phyloP scores from a whole-genome alignment of 768 basidiomycete genomes.

The Mycena polygramma region DNA sequence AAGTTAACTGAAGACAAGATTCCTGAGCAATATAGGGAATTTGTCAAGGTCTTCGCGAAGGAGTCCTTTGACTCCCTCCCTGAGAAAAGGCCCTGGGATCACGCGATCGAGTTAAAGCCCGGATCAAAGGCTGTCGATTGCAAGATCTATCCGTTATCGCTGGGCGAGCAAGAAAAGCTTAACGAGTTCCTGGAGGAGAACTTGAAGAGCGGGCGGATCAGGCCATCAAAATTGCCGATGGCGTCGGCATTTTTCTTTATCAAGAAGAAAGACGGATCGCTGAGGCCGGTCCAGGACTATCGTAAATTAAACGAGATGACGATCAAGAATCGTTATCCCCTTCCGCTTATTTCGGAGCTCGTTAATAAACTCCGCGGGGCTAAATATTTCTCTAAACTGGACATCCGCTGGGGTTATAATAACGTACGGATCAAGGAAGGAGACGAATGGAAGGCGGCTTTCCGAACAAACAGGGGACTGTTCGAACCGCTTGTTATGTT shows the following conservation, averaged over 20 bases:
- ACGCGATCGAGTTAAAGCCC: constrained; percentile 50
- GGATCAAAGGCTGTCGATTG: constrained; percentile 45
- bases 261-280: constrained; percentile 42
- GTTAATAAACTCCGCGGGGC: background rate
- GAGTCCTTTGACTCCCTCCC: background rate
- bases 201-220: constrained; percentile 41
- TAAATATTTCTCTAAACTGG: background rate
- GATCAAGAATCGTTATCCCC: constrained; percentile 51
- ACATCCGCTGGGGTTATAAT: constrained; percentile 1
- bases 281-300: constrained; percentile 50
- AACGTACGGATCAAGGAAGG: background rate
- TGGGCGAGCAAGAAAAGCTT: constrained; percentile 46
- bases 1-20: constrained; percentile 40
- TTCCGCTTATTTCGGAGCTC: constrained; percentile 46
- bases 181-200: constrained; percentile 46
- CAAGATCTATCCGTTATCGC: constrained; percentile 51
- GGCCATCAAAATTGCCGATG: constrained; percentile 42
- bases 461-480: background rate
- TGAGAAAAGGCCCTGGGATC: constrained; percentile 47
- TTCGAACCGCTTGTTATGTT: background rate
- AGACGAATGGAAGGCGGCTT: constrained; percentile 6
- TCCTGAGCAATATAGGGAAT: background rate
- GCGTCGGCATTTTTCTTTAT: constrained; percentile 44
- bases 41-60: background rate
- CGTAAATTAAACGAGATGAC: constrained; percentile 50